These are phyloP conservation scores for Pisolithus albus DNA, from an alignment of 768 basidiomycete species.

Conservation along the genomic window DNA sequence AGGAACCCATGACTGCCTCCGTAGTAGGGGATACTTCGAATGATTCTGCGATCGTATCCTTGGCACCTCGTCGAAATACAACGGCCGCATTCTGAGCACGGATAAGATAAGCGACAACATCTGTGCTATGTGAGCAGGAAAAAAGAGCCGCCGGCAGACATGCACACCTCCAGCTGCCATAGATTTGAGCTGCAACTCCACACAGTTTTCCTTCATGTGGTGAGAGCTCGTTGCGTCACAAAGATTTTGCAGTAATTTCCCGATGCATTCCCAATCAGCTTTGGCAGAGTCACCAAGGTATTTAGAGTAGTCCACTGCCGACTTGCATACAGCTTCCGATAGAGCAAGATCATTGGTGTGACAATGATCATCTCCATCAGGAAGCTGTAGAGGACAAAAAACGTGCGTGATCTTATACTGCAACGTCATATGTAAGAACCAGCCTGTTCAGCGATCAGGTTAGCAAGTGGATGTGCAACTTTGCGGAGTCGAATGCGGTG, in stretches of 20 bases:
- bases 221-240: neutral
- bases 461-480: neutral
- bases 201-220: neutral
- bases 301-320: slow-evolving; percentile 14
- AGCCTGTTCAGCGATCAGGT: neutral
- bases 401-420: slow-evolving; percentile 35
- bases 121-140: slow-evolving; percentile 17
- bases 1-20: slow-evolving; percentile 26
- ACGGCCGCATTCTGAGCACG: slow-evolving; percentile 44
- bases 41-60: slow-evolving; percentile 31
- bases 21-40: slow-evolving; percentile 39
- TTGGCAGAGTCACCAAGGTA: slow-evolving; percentile 4
- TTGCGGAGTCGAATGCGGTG: no score
- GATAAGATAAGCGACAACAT: slow-evolving; percentile 32
- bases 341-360: slow-evolving; percentile 22
- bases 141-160: neutral
- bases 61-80: slow-evolving; percentile 24
- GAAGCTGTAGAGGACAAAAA: slow-evolving; percentile 35
- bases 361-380: slow-evolving; percentile 27
- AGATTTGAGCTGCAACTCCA: slow-evolving; percentile 10
- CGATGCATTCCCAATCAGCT: slow-evolving; percentile 22
- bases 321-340: slow-evolving; percentile 10
- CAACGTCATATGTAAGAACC: neutral
- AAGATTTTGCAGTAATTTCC: slow-evolving; percentile 20
- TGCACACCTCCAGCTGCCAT: slow-evolving; percentile 21